Evolutionary conservation across 2,329 filamentous ascomycete species (phyloP), one percentile per base, ranked within the genome.

Genomic region (Botrytis porri): DNA sequence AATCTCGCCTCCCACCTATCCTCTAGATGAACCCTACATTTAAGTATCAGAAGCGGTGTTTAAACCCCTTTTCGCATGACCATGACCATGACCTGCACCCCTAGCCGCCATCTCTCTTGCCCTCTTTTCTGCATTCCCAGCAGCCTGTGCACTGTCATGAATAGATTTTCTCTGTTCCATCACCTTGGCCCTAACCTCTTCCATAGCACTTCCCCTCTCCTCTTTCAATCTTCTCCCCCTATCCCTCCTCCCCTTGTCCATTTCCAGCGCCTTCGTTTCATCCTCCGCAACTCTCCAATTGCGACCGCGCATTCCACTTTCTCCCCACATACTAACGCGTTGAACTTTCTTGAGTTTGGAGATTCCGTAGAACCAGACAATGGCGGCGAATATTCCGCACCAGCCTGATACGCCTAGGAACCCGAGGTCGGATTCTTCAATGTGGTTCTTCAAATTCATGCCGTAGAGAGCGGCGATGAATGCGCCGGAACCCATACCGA

Each of bases 371-470:
- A 89, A 88, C 84, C 93, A 95, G 69, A 97, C 93, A 14, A 95
- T 78, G 71, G 91, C 87, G 22, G 93, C 93, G 81, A 95, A 90
- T 73, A 91, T 79, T 73, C 91, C 87, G 73, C 93, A 97, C 74
- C 88, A 85, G 29, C 84, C 86, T 3, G 92, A 93, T 74, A 99
- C 90, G 71, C 88, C 88, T 64, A 87, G 87, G 81, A 99, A 98
- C 18, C 95, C 96, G 82, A 93, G 88, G 82, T 93, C 89, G 1
- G 93, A 95, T 81, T 98, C 95, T 84, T 99, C 96, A 78, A 98
- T 94, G 82, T 98, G 98, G 83, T 98, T 98, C 81, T 98, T 97
- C 76, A 99, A 85, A 84, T 99, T 99, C 95, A 98, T 98, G 78
- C 96, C 96, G 86, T 98, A 99, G n/a, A 99, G 89, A n/a, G 95